Base-by-base conservation (phyloP, 805 yeast genomes). In the Zygotorulaspora danielsina region DNA sequence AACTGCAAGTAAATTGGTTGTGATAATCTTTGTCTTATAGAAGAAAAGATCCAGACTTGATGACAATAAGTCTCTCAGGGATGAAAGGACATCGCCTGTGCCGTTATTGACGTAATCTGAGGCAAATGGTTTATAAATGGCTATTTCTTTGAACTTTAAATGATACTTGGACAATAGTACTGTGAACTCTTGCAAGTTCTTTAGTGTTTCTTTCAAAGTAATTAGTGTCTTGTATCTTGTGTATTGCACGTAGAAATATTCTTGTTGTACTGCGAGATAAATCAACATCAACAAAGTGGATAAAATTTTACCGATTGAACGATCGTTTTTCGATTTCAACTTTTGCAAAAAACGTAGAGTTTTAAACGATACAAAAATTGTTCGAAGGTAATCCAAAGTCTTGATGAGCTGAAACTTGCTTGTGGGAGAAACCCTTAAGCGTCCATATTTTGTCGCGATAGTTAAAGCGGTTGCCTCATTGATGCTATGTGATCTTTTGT, bases 41-140 rank as follows among this genome's bases (percentile, higher is more conserved):
- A 44, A 57, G 9, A 54, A 29, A 4, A 49, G 30, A 34, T 66
- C 68, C 10, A 59, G 48, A 3, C 57, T 41, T 2, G 72, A 49
- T 0, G 57, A 44, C 3, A 73, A 44, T 5, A 71, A 39, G 39
- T 64, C 65, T 28, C 55, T 42, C 10, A 60, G 51, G 7, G 49
- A 22, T 5, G 53, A 44, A 19, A 44, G 38, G 5, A 22, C 19
- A 12, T 24, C 17, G n/a, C 34, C 30, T 8, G 29, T 12, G 6
- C 20, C 32, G 19, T 27, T 17, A 19, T 19, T 19, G 13, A 21
- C 13, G 9, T 35, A 32, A 31, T 48, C 32, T 9, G 40, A 28
- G 5, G 49, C 28, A 21, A 55, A 34, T 5, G 50, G 47, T 11
- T 47, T 45, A 21, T 54, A 60, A 3, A 62, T 36, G 1, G 48